phyloP scores from a whole-genome alignment of 2,329 filamentous ascomycete genomes.

The Mariannaea elegans region DNA sequence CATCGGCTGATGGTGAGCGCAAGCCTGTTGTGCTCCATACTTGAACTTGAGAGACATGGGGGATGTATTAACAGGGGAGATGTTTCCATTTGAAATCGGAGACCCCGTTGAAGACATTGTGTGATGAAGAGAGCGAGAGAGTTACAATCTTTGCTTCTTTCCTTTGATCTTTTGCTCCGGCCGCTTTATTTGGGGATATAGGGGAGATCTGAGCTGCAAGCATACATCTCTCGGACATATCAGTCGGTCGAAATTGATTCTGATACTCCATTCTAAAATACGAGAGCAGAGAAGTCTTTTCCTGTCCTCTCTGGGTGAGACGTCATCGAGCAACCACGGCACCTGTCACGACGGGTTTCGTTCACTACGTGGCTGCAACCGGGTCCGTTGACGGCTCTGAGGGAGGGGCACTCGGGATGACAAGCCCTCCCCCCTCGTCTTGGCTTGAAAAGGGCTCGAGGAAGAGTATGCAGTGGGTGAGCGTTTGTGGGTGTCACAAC shows the following conservation, averaged over 20 bases:
- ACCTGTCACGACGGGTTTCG: neutral
- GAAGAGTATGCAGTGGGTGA: neutral
- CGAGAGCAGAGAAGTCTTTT: slow-evolving; percentile 1
- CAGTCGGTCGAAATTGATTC: neutral
- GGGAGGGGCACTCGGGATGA: neutral
- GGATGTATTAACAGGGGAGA: neutral
- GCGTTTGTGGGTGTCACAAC: slow-evolving; percentile 9
- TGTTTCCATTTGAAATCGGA: neutral
- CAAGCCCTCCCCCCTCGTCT: neutral
- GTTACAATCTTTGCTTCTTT: neutral
- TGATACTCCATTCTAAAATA: slow-evolving; percentile 11
- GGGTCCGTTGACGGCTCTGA: neutral
- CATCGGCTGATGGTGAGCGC: slow-evolving; percentile 23
- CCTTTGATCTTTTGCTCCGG: neutral
- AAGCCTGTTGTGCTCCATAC: slow-evolving; percentile 30
- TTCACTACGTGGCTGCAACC: neutral
- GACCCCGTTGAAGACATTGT: neutral
- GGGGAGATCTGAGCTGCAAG: neutral
- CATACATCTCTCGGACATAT: neutral
- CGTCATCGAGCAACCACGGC: neutral
- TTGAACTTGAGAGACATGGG: slow-evolving; percentile 13
- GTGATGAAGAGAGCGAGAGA: neutral
- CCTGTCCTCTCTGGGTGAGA: neutral
- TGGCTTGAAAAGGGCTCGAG: slow-evolving; percentile 1
- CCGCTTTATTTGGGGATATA: neutral